Evolutionary conservation across 2,329 filamentous ascomycete species (phyloP).

Genomic region (Aspergillus pseudotamarii): DNA sequence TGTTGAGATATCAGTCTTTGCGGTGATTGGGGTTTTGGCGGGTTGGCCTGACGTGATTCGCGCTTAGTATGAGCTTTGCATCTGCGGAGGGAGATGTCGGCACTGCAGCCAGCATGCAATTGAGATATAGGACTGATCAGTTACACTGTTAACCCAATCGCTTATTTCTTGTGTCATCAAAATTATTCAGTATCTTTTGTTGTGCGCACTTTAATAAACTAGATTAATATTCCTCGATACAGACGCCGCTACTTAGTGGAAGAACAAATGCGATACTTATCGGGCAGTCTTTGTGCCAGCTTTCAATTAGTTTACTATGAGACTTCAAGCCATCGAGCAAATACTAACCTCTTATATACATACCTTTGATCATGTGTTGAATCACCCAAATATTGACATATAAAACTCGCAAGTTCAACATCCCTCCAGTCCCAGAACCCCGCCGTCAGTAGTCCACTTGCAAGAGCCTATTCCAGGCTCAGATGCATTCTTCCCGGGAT

Average conservation of each 20-base stretch:
- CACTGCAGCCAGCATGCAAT: not conserved
- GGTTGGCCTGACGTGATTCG: not conserved
- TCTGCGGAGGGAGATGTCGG: not conserved
- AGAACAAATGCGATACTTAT: not conserved
- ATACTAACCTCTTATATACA: not conserved
- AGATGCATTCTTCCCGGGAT: conserved; percentile 34
- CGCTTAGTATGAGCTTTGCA: conserved; percentile 3
- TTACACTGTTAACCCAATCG: not conserved
- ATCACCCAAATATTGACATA: not conserved
- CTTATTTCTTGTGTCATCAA: not conserved
- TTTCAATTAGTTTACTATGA: not conserved
- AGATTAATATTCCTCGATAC: not conserved
- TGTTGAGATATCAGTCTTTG: not conserved
- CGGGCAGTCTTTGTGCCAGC: not conserved
- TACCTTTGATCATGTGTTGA: not conserved
- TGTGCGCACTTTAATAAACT: not conserved
- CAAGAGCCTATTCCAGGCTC: conserved; percentile 39
- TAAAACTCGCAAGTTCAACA: conserved; percentile 11
- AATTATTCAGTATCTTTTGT: not conserved
- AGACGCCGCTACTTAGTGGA: not conserved
- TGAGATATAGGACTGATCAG: not conserved
- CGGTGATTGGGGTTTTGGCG: not conserved
- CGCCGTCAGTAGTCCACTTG: conserved; percentile 39
- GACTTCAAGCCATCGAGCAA: not conserved
- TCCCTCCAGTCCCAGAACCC: conserved; percentile 40